Evolutionary conservation across 768 basidiomycete species (phyloP).

Genomic region (Leccinum longicurvipes): DNA sequence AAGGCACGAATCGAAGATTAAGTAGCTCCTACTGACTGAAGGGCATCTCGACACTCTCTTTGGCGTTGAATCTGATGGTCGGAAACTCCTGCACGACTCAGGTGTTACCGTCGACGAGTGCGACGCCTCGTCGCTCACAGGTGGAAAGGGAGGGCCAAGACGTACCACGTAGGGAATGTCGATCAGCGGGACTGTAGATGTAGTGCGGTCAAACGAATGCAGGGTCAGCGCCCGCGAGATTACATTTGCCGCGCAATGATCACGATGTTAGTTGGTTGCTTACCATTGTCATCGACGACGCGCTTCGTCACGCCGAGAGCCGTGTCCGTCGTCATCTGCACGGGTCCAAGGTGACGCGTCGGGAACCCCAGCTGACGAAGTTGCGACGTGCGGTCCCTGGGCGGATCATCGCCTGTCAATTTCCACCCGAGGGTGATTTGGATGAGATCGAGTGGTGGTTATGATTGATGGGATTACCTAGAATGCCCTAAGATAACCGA

Average conservation of each 20-base stretch:
- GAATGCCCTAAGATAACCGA: slow-evolving; percentile 46
- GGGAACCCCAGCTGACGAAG: slow-evolving; percentile 86
- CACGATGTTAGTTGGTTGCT: slow-evolving; percentile 12
- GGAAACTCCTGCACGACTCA: slow-evolving; percentile 72
- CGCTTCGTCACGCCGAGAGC: slow-evolving; percentile 88
- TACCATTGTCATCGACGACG: slow-evolving; percentile 71
- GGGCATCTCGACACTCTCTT: slow-evolving; percentile 97
- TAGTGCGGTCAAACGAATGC: background rate
- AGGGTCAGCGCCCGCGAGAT: background rate
- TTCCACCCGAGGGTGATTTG: background rate
- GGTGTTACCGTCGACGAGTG: background rate
- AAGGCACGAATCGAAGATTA: background rate
- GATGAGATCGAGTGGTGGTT: background rate
- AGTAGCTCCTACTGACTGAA: slow-evolving; percentile 59
- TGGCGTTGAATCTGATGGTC: slow-evolving; percentile 80
- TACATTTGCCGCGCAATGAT: background rate
- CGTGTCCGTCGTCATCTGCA: slow-evolving; percentile 99
- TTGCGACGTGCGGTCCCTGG: slow-evolving; percentile 87
- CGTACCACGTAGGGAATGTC: slow-evolving; percentile 73
- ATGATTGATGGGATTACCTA: slow-evolving; percentile 37
- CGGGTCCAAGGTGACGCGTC: slow-evolving; percentile 73
- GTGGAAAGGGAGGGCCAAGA: background rate
- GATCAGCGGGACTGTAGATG: slow-evolving; percentile 52
- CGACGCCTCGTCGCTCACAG: background rate
- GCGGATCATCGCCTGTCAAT: slow-evolving; percentile 84